These are phyloP conservation scores for Rugonectria rugulosa DNA, from an alignment of 2,329 filamentous ascomycete species.

Conservation along the genomic window DNA sequence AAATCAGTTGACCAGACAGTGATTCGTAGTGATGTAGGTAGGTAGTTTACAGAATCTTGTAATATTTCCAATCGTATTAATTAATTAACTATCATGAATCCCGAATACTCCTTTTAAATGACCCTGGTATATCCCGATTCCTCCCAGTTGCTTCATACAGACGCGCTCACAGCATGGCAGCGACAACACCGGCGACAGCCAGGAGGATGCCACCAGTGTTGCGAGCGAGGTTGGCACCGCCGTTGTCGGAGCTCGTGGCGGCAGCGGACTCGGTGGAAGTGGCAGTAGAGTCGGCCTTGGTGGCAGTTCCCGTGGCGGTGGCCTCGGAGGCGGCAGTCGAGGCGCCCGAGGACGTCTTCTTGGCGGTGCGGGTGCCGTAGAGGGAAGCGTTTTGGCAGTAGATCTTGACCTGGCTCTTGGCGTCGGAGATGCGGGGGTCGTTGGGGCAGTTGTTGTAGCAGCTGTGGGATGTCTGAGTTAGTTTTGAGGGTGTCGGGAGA, in stretches of 20 bases:
- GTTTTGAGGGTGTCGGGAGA: constrained; percentile 8
- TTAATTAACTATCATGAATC: constrained; percentile 35
- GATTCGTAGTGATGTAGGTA: neutral
- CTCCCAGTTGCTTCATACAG: constrained; percentile 12
- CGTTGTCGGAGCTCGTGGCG: constrained; percentile 32
- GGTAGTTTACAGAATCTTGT: neutral
- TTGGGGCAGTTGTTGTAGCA: constrained; percentile 67
- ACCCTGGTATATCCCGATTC: constrained; percentile 24
- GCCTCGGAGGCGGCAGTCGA: constrained; percentile 29
- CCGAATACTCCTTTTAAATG: constrained; percentile 24
- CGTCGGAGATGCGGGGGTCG: constrained; percentile 48
- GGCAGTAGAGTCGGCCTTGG: constrained; percentile 29
- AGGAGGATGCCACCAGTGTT: constrained; percentile 46
- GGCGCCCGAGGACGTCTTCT: constrained; percentile 34
- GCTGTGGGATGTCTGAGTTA: constrained; percentile 36
- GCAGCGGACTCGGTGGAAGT: constrained; percentile 28
- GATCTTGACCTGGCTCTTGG: constrained; percentile 49
- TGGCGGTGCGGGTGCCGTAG: constrained; percentile 47
- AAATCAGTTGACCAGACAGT: too few relatives aligned
- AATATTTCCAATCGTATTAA: constrained; percentile 29
- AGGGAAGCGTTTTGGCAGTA: constrained; percentile 56
- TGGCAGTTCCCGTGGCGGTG: constrained; percentile 25
- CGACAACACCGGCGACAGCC: constrained; percentile 49
- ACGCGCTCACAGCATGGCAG: constrained; percentile 45
- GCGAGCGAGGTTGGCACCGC: constrained; percentile 41